Evolutionary conservation across 2,329 filamentous ascomycete species (phyloP), one percentile per base, ranked within the genome.

Genomic region (Akanthomyces lecanii): DNA sequence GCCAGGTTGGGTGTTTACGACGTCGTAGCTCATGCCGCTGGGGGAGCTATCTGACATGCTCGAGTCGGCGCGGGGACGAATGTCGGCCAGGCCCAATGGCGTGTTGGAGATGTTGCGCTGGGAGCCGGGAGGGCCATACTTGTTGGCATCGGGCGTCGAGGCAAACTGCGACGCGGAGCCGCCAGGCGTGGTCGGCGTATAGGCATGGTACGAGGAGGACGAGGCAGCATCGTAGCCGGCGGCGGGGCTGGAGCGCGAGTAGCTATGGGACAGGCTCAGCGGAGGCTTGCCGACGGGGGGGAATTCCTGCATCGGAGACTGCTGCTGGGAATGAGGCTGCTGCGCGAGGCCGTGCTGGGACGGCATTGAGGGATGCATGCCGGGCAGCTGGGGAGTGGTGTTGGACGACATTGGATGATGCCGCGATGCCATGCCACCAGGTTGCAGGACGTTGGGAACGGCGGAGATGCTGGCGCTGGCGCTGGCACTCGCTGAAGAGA

Each of bases 21-120:
- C 81, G 71, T 92, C 90, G 72, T 89, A 89, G 58, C 84, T 79
- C 48, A 82, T 67, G 75, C 81, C 75, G 76, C 87, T 88, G 48
- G 87, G 81, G 16, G 84, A 79, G 56, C 87, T 85, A 68, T 96
- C 92, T 21, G 88, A 87, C 71, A 95, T 83, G 72, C 85, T 88
- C 57, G 90, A 93, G 72, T 97, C 91, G 67, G 90, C 90, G 63
- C 92, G 86, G 12, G 92, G 92, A 64, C 94, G 85, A 73, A 98
- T 97, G 75, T 98, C 94, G 65, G 92, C 91, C 50, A 98, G 84
- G 18, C 92, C 95, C 38, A 98, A 83, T 3, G 94, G 94, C 10
- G 93, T 96, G 73, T 95, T 94, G 67, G 91, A 90, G 60, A 87
- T 77, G 65, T 81, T 83, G 66, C 85, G 85, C 82, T 78, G 88